These are phyloP conservation scores for Steccherinum ochraceum DNA, from an alignment of 768 basidiomycete species.

Conservation along the genomic window DNA sequence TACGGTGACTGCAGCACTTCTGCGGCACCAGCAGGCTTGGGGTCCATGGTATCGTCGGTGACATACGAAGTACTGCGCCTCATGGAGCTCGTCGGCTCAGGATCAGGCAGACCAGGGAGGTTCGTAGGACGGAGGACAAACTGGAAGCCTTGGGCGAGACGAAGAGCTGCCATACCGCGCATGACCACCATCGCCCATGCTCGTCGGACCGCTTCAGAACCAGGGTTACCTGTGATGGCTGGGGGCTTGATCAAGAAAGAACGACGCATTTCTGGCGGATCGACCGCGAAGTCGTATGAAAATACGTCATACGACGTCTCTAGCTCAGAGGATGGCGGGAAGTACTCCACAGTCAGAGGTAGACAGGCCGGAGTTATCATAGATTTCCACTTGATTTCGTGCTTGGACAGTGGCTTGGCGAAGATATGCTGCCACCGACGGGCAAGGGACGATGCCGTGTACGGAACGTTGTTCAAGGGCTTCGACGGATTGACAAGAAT, in stretches of 20 bases:
- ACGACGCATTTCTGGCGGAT: conserved; percentile 67
- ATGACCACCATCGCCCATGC: conserved; percentile 78
- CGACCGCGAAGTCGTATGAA: conserved; percentile 84
- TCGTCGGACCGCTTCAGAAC: conserved; percentile 53
- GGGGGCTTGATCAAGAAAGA: conserved; percentile 81
- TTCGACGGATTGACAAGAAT: conserved; percentile 62
- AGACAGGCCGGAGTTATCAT: conserved; percentile 82
- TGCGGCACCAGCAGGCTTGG: conserved; percentile 57
- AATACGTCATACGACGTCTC: conserved; percentile 75
- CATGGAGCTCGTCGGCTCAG: conserved; percentile 26
- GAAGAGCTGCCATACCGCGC: conserved; percentile 89
- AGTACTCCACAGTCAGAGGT: conserved; percentile 85
- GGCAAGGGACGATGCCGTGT: conserved; percentile 68
- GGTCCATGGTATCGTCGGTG: conserved; percentile 42
- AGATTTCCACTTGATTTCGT: conserved; percentile 89
- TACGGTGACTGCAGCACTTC: conserved; percentile 53
- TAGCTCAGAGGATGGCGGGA: conserved; percentile 71
- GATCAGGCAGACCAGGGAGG: conserved; percentile 21
- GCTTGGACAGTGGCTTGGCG: conserved; percentile 64
- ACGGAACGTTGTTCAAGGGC: conserved; percentile 48
- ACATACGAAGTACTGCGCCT: conserved; percentile 53
- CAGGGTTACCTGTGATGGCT: conserved; percentile 33
- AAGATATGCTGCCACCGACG: conserved; percentile 88
- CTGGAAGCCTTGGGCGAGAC: conserved; percentile 92
- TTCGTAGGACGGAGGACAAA: conserved; percentile 60